These are phyloP conservation scores for Alloteropsis semialata DNA, from an alignment of 176 grass and related monocot species.

Conservation along the genomic window DNA sequence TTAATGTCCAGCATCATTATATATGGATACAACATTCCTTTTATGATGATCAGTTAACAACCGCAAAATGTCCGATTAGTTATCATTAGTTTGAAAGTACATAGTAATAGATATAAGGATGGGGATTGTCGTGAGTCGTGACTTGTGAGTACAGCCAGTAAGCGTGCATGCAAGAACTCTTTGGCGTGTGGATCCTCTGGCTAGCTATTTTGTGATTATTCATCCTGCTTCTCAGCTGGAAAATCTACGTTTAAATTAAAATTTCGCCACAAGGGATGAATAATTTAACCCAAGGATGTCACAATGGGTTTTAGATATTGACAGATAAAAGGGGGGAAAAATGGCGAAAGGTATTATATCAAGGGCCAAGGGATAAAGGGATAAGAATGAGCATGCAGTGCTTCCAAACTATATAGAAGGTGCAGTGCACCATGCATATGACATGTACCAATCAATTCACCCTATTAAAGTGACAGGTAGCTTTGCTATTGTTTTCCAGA, in stretches of 20 bases:
- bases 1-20: not conserved
- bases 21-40: not conserved
- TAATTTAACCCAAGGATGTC: too few relatives aligned
- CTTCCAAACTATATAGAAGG: not conserved
- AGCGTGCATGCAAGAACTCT: not conserved
- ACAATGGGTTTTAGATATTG: not conserved
- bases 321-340: not conserved
- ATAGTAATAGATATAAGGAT: not conserved
- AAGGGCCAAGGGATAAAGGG: too few relatives aligned
- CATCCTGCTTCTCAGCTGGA: not conserved
- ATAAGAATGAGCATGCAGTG: not conserved
- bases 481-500: not conserved
- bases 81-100: constrained; percentile 8
- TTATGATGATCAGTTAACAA: not conserved
- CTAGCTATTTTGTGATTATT: constrained; percentile 7
- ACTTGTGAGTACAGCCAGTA: not conserved
- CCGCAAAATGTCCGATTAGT: not conserved
- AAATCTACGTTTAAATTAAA: not conserved
- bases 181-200: not conserved
- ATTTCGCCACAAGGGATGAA: not conserved
- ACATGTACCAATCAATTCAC: not conserved
- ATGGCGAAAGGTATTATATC: not conserved
- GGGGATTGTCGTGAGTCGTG: constrained; percentile 3
- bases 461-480: not conserved
- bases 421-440: not conserved